Conservation (phyloP, 306 rosid species). For the Oxytropis ochrocephala region DNA sequence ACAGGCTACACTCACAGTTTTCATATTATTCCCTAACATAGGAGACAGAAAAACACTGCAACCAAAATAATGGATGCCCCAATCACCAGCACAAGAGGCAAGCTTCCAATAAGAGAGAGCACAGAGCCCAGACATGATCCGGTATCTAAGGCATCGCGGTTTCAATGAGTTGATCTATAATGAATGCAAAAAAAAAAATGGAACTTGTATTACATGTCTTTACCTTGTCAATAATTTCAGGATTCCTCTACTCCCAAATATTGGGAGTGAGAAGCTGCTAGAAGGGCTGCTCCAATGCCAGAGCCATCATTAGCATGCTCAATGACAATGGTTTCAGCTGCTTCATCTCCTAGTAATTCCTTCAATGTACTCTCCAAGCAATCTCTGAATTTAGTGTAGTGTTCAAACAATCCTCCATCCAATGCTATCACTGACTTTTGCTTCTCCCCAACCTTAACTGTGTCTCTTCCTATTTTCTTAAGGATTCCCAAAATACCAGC, state of each 20-base stretch:
- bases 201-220: slow-evolving; percentile 20
- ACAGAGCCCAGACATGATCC: slow-evolving; percentile 18
- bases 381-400: slow-evolving; percentile 65
- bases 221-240: slow-evolving; percentile 28
- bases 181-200: slow-evolving; percentile 26
- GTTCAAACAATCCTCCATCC: slow-evolving; percentile 91
- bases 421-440: slow-evolving; percentile 72
- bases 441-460: slow-evolving; percentile 61
- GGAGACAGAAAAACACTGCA: slow-evolving; percentile 22
- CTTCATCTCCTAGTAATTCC: slow-evolving; percentile 75
- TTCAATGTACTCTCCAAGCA: slow-evolving; percentile 66
- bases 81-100: slow-evolving; percentile 14
- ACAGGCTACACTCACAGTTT: slow-evolving; percentile 24
- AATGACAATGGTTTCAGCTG: slow-evolving; percentile 47
- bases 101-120: slow-evolving; percentile 16
- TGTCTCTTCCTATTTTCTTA: slow-evolving; percentile 86
- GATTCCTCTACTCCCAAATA: slow-evolving; percentile 65
- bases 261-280: slow-evolving; percentile 90
- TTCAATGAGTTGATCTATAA: slow-evolving; percentile 30
- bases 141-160: slow-evolving; percentile 27
- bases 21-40: slow-evolving; percentile 36
- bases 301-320: slow-evolving; percentile 88
- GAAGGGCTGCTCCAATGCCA: slow-evolving; percentile 92
- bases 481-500: slow-evolving; percentile 83
- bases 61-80: slow-evolving; percentile 29